Percentiles rank a stretch among this genome's conserved stretches.
Evolutionary conservation across 2,329 filamentous ascomycete genomes (phyloP).

Genomic region (Phyllosticta citriasiana): DNA sequence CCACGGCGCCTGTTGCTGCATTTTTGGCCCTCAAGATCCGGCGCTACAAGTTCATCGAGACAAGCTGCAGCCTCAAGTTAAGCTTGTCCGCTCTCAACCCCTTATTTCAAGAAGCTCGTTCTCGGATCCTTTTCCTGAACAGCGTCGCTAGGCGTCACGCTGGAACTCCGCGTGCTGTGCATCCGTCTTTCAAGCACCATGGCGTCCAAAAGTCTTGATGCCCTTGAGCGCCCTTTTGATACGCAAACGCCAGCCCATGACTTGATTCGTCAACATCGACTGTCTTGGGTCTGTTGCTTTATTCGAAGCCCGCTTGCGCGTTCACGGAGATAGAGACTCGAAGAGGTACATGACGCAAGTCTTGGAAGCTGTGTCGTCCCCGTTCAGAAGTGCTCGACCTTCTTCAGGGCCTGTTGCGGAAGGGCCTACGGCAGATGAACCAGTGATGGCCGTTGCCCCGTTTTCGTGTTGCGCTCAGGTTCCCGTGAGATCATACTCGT

Average conservation of each 20-base stretch:
- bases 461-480: not conserved
- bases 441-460: not conserved
- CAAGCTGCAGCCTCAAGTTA: not conserved
- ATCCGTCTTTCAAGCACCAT: not conserved
- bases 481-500: not conserved
- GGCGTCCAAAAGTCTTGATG: not conserved
- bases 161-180: not conserved
- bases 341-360: not conserved
- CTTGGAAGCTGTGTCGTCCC: not conserved
- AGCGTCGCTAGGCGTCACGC: not conserved
- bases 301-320: not conserved
- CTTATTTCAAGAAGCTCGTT: not conserved
- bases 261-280: not conserved
- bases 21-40: not conserved
- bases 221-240: not conserved
- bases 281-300: not conserved
- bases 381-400: not conserved
- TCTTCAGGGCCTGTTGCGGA: not conserved
- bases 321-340: not conserved
- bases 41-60: not conserved
- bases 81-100: not conserved
- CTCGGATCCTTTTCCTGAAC: not conserved
- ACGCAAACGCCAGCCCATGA: not conserved
- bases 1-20: not conserved
- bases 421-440: not conserved